Percentiles rank a stretch among this genome's conserved stretches.
phyloP scores from a whole-genome alignment of 306 rosid genomes.

The Mimosa bimucronata region DNA sequence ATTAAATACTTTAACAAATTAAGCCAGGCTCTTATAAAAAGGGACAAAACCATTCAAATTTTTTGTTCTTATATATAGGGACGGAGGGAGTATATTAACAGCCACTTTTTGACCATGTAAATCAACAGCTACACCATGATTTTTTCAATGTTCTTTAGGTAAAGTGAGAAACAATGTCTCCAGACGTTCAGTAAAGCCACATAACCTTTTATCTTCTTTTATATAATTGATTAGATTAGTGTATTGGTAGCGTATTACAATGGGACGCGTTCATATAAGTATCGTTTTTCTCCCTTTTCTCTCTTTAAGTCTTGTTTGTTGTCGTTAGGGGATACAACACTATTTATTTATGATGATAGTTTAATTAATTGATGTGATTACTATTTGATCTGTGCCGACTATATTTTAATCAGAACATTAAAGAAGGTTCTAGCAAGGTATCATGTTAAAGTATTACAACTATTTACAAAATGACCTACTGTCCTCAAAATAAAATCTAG shows the following conservation, averaged over 20 bases:
- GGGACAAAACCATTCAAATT: too few relatives aligned
- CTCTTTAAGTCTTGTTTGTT: neutral
- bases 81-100: too few relatives aligned
- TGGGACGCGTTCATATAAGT: neutral
- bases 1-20: too few relatives aligned
- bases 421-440: neutral
- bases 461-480: neutral
- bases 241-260: neutral
- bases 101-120: neutral
- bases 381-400: neutral
- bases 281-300: neutral
- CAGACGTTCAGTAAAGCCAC: neutral
- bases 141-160: neutral
- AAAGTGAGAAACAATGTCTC: neutral
- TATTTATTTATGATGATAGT: neutral
- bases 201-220: neutral
- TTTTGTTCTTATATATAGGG: too few relatives aligned
- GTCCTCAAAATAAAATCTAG: too few relatives aligned
- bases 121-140: too few relatives aligned
- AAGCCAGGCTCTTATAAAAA: too few relatives aligned
- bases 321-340: neutral
- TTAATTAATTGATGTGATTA: constrained; percentile 1
- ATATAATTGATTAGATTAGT: neutral
- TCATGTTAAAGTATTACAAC: neutral
- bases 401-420: neutral